A percentile compares a stretch with the other conserved stretches of the same genome.
These are phyloP conservation scores for Claviceps sp. DNA, from an alignment of 2,329 filamentous ascomycete genomes.

Conservation along the genomic window DNA sequence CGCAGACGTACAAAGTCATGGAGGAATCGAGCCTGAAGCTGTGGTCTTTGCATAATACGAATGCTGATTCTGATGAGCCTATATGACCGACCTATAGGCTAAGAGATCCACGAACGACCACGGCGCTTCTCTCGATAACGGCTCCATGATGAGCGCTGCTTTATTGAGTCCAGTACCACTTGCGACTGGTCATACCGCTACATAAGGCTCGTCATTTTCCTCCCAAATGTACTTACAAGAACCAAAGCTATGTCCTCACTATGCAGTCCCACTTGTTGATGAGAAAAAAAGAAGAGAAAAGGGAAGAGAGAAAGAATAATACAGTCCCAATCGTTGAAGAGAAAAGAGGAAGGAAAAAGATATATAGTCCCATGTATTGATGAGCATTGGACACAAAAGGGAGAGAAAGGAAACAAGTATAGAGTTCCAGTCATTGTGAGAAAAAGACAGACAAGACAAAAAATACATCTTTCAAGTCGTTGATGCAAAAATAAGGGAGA, in stretches of 20 bases:
- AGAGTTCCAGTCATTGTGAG: background rate
- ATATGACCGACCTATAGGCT: background rate
- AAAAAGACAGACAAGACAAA: background rate
- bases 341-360: background rate
- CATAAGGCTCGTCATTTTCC: background rate
- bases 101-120: background rate
- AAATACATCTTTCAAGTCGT: background rate
- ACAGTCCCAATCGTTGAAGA: background rate
- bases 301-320: background rate
- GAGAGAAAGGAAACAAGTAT: too few species aligned
- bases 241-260: background rate
- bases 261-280: background rate
- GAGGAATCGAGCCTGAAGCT: constrained; percentile 7
- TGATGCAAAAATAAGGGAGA: background rate
- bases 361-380: too few species aligned
- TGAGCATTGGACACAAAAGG: too few species aligned
- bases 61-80: background rate
- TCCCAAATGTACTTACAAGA: background rate
- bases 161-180: background rate
- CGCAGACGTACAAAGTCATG: background rate
- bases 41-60: constrained; percentile 2
- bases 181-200: background rate
- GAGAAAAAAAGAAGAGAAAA: background rate
- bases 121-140: background rate
- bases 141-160: background rate